Percentiles rank a stretch among this genome's conserved stretches.
Evolutionary conservation across 2,329 filamentous ascomycete genomes (phyloP).

Genomic region (Tympanopsis confertula): DNA sequence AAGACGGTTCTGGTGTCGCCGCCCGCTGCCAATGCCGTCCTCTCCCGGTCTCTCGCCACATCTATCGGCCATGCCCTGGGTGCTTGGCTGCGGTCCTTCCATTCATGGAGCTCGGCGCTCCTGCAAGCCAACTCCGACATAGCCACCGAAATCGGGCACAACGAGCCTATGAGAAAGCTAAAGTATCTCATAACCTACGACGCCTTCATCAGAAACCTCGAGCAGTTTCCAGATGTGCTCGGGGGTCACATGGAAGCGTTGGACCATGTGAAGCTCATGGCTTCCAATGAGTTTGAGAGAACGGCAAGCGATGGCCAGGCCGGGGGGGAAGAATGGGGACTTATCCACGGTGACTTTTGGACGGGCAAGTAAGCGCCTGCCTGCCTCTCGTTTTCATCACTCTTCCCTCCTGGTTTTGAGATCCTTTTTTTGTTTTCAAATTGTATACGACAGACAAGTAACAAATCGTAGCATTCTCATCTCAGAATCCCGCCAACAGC

Average conservation of each 20-base stretch:
- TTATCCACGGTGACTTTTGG: conserved; percentile 29
- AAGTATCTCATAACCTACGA: conserved; percentile 25
- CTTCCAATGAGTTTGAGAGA: conserved; percentile 13
- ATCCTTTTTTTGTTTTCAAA: neutral
- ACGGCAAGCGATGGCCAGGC: conserved; percentile 5
- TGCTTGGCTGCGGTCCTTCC: conserved; percentile 21
- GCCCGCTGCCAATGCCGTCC: conserved; percentile 4
- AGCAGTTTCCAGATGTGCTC: conserved; percentile 16
- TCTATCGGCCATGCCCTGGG: conserved; percentile 15
- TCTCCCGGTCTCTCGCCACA: conserved; percentile 7
- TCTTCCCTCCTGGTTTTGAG: neutral
- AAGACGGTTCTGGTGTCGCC: conserved; percentile 16
- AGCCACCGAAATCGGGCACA: conserved; percentile 12
- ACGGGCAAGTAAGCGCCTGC: conserved; percentile 23
- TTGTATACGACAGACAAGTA: too few relatives aligned
- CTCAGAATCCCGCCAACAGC: conserved; percentile 4
- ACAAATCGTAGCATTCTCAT: conserved; percentile 11
- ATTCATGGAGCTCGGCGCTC: conserved; percentile 16
- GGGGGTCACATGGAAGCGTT: conserved; percentile 12
- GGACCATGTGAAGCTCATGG: conserved; percentile 13
- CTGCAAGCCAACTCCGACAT: conserved; percentile 7
- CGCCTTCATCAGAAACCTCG: conserved; percentile 17
- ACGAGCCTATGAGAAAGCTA: conserved; percentile 20
- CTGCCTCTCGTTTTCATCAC: neutral
- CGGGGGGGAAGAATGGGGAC: conserved; percentile 7